These are phyloP conservation scores for Leccinum disarticulatum DNA, from an alignment of 768 basidiomycete species.

Conservation along the genomic window DNA sequence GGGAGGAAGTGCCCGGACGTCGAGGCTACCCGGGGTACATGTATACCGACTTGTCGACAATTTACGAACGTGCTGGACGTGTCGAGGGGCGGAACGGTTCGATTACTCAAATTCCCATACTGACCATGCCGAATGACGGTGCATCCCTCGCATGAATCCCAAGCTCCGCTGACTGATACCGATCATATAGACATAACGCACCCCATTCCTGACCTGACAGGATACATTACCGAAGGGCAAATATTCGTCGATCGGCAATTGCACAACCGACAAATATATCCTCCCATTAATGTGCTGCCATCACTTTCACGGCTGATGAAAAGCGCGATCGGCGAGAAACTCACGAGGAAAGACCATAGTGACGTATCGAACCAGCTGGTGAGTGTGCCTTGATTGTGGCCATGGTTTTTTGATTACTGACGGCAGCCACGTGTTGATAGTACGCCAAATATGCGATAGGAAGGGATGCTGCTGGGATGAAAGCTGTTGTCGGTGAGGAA, in stretches of 20 bases:
- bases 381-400: conserved; percentile 36
- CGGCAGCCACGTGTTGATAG: conserved; percentile 45
- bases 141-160: conserved; percentile 32
- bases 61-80: conserved; percentile 99
- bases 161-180: conserved; percentile 25
- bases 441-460: conserved; percentile 99
- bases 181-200: conserved; percentile 90
- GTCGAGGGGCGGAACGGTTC: conserved; percentile 97
- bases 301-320: conserved; percentile 99
- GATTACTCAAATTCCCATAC: conserved; percentile 98
- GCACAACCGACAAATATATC: conserved; percentile 96
- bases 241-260: conserved; percentile 98
- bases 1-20: conserved; percentile 98
- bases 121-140: conserved; percentile 99
- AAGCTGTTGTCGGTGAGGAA: conserved; percentile 99
- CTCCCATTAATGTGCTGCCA: conserved; percentile 98
- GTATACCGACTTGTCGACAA: conserved; percentile 99
- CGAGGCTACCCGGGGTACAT: conserved; percentile 98
- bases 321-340: conserved; percentile 96
- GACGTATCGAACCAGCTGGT: conserved; percentile 99
- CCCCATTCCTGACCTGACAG: conserved; percentile 98
- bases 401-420: conserved; percentile 15
- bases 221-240: conserved; percentile 99
- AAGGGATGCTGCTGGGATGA: conserved; percentile 96
- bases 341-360: conserved; percentile 97